Conservation (phyloP, 306 rosid genomes). For the Phaseolus lunatus region DNA sequence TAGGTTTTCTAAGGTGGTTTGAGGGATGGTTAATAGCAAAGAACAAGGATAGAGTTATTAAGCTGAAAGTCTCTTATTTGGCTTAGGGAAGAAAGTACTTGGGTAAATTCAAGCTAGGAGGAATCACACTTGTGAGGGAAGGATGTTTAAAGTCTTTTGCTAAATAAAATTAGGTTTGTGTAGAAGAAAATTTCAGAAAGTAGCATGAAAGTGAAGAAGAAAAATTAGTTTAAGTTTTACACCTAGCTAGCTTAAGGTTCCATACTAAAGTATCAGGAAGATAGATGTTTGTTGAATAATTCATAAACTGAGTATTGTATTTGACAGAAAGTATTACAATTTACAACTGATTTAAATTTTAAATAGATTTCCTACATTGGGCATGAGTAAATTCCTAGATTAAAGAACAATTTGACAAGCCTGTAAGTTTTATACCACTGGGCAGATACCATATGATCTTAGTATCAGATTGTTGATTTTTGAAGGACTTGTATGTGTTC, state of each 20-base stretch:
- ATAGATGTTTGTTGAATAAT: background rate
- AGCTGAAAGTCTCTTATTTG: too few relatives aligned
- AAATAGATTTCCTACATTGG: background rate
- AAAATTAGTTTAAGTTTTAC: background rate
- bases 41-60: too few relatives aligned
- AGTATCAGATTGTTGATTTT: too few relatives aligned
- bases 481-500: too few relatives aligned
- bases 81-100: too few relatives aligned
- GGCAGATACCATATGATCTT: too few relatives aligned
- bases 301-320: background rate
- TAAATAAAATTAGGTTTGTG: background rate
- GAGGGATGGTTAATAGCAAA: too few relatives aligned
- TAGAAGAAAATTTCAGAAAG: background rate
- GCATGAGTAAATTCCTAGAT: too few relatives aligned
- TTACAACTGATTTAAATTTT: background rate
- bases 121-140: background rate
- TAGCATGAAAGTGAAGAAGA: background rate
- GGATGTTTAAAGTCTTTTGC: background rate
- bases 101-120: too few relatives aligned
- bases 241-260: background rate
- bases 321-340: background rate
- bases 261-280: background rate
- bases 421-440: too few relatives aligned
- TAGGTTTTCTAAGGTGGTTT: conserved; percentile 21
- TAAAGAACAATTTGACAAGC: too few relatives aligned